A percentile compares a stretch with the other conserved stretches of the same genome.
Conservation (phyloP, 2,329 filamentous ascomycete genomes). For the Sordariomycetes sp. region DNA sequence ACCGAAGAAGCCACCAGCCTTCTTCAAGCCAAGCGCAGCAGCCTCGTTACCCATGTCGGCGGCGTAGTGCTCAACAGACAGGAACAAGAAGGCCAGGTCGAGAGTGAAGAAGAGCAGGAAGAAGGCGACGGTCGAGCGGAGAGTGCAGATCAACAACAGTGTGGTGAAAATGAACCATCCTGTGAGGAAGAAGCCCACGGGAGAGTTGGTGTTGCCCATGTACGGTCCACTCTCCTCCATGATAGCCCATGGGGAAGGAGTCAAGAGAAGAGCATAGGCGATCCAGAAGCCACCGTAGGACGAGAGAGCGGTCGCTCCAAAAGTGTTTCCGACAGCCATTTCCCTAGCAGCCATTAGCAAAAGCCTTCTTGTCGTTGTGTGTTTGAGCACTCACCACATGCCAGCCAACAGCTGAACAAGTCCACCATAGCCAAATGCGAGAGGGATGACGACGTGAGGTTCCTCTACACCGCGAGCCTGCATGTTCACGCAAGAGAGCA, state of each 20-base stretch:
- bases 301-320: slow-evolving; percentile 71
- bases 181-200: slow-evolving; percentile 65
- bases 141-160: slow-evolving; percentile 62
- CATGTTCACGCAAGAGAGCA: slow-evolving; percentile 68
- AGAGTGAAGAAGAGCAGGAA: slow-evolving; percentile 70
- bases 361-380: neutral
- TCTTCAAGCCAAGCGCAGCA: slow-evolving; percentile 43
- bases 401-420: slow-evolving; percentile 71
- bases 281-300: slow-evolving; percentile 85
- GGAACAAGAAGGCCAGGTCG: slow-evolving; percentile 65
- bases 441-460: slow-evolving; percentile 59
- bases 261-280: slow-evolving; percentile 62
- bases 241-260: slow-evolving; percentile 54
- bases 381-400: slow-evolving; percentile 61
- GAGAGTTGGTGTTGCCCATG: slow-evolving; percentile 35
- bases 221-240: slow-evolving; percentile 35
- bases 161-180: slow-evolving; percentile 84
- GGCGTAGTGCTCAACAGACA: slow-evolving; percentile 55
- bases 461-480: slow-evolving; percentile 46
- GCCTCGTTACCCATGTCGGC: slow-evolving; percentile 37
- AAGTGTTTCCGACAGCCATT: slow-evolving; percentile 81
- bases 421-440: slow-evolving; percentile 69
- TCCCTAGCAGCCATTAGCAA: slow-evolving; percentile 44
- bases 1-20: slow-evolving; percentile 72
- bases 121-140: slow-evolving; percentile 71